Conservation (phyloP, 345 rosid genomes). For the Moricandia arvensis region DNA sequence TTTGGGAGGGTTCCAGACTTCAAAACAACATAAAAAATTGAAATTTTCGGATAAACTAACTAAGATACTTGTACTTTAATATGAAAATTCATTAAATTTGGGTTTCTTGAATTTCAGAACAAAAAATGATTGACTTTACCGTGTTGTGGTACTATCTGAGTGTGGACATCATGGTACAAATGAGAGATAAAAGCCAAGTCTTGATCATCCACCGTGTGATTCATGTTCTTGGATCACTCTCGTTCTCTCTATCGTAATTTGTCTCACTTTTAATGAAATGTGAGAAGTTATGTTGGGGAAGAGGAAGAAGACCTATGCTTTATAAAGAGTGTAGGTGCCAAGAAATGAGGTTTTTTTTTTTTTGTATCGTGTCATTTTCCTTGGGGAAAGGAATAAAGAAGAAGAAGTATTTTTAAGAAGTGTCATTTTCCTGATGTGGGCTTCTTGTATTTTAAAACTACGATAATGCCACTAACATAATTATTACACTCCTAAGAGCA, state of each 20-base stretch:
- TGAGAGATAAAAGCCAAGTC: constrained; percentile 58
- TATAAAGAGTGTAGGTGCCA: constrained; percentile 37
- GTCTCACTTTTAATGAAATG: constrained; percentile 35
- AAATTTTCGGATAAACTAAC: neutral
- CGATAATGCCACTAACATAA: constrained; percentile 19
- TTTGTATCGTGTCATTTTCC: constrained; percentile 26
- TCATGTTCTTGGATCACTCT: constrained; percentile 29
- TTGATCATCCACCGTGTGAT: constrained; percentile 42
- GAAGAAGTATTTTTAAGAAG: too few relatives aligned
- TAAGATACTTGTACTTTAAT: neutral
- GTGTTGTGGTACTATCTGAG: constrained; percentile 51
- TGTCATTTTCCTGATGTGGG: constrained; percentile 36
- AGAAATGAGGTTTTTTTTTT: constrained; percentile 5
- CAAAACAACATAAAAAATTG: neutral
- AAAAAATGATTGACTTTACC: constrained; percentile 37
- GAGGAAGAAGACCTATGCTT: constrained; percentile 33
- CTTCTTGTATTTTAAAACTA: neutral
- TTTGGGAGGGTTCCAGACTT: neutral
- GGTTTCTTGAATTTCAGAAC: constrained; percentile 1
- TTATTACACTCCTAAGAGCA: neutral
- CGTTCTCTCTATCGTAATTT: constrained; percentile 5
- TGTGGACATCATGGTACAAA: constrained; percentile 48
- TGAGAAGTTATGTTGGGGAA: constrained; percentile 40
- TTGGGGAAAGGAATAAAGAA: neutral
- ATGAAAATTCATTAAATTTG: constrained; percentile 9